phyloP scores from a whole-genome alignment of 108 stramenopile species.

The Asterionellopsis glacialis region DNA sequence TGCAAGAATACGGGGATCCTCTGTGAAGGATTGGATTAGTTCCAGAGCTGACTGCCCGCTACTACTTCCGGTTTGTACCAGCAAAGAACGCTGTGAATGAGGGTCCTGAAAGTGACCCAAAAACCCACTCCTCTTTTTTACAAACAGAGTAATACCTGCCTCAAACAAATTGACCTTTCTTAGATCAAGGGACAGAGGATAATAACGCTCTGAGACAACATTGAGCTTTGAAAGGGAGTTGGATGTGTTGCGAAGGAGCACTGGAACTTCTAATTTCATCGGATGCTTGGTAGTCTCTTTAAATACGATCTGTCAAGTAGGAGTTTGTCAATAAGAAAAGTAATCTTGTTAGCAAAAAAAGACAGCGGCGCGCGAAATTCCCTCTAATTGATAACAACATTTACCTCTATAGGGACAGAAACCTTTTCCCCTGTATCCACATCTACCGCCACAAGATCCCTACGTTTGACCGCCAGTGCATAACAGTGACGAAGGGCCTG shows the following conservation, averaged over 20 bases:
- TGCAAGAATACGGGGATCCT: constrained; percentile 57
- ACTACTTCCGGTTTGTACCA: constrained; percentile 30
- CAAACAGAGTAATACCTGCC: constrained; percentile 42
- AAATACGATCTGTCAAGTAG: constrained; percentile 16
- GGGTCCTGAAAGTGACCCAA: constrained; percentile 68
- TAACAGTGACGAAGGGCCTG: constrained; percentile 96
- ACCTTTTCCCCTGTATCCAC: constrained; percentile 80
- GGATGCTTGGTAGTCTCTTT: constrained; percentile 11
- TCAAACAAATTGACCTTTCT: constrained; percentile 4
- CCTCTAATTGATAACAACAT: constrained; percentile 14
- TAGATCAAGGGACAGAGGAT: constrained; percentile 33
- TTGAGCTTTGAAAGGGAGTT: constrained; percentile 23
- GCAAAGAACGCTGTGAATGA: constrained; percentile 35
- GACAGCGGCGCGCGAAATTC: constrained; percentile 18
- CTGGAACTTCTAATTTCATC: constrained; percentile 28
- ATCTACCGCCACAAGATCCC: constrained; percentile 84
- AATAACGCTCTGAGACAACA: constrained; percentile 53
- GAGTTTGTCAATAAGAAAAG: constrained; percentile 9
- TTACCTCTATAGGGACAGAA: constrained; percentile 67
- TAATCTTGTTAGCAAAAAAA: constrained; percentile 15
- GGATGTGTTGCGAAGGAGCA: constrained; percentile 33
- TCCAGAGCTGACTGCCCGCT: constrained; percentile 37
- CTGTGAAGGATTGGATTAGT: constrained; percentile 66
- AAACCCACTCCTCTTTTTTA: constrained; percentile 79
- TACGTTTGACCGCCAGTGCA: constrained; percentile 88